Percentiles rank a stretch among this genome's conserved stretches.
Evolutionary conservation across 225 moss, liverwort and hornwort genomes (phyloP).

Genomic region (Bryum argenteum): DNA sequence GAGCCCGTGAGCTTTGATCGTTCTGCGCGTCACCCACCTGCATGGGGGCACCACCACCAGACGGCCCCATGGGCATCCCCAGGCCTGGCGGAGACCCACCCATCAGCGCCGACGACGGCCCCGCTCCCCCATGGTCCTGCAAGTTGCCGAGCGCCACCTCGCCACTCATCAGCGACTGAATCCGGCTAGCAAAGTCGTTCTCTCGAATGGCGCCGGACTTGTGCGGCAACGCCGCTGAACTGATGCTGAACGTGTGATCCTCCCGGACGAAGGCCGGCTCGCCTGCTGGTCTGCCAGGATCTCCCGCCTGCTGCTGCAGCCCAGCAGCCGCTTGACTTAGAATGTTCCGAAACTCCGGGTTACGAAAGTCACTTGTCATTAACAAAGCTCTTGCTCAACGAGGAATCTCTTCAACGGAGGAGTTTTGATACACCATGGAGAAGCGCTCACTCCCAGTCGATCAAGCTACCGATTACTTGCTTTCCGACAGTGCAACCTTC

Average conservation of each 20-base stretch:
- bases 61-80: not conserved
- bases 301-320: conserved; percentile 29
- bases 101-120: conserved; percentile 40
- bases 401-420: conserved; percentile 46
- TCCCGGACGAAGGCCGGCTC: conserved; percentile 30
- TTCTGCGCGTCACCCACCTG: conserved; percentile 32
- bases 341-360: conserved; percentile 47
- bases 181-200: conserved; percentile 46
- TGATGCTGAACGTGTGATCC: conserved; percentile 25
- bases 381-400: conserved; percentile 22
- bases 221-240: conserved; percentile 17
- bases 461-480: not conserved
- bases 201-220: conserved; percentile 37
- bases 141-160: conserved; percentile 41
- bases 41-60: conserved; percentile 29
- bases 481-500: conserved; percentile 4
- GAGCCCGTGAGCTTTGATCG: conserved; percentile 40
- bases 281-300: conserved; percentile 7
- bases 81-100: conserved; percentile 9
- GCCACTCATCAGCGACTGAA: conserved; percentile 57
- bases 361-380: conserved; percentile 51
- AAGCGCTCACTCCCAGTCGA: not conserved
- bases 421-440: conserved; percentile 35
- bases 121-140: conserved; percentile 46
- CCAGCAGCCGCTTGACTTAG: conserved; percentile 12